Percentiles rank a stretch among this genome's conserved stretches.
Evolutionary conservation across 78 protist genomes (phyloP).

Genomic region (Emiliania huxleyi): DNA sequence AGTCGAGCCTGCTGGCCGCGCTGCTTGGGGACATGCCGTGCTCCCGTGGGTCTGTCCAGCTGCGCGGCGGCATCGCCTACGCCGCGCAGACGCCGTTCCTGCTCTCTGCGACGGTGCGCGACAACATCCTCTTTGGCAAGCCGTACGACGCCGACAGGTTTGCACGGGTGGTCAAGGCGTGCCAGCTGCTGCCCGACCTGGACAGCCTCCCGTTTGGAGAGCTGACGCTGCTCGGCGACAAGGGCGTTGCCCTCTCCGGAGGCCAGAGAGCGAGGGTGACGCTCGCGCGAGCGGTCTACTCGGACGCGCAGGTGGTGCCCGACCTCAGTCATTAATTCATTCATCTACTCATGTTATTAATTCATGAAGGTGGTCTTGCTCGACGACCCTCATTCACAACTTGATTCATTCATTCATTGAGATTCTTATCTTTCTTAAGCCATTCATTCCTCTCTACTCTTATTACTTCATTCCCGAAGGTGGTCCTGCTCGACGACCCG

Average conservation of each 20-base stretch:
- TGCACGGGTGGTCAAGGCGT: slow-evolving; percentile 63
- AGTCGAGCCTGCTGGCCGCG: slow-evolving; percentile 43
- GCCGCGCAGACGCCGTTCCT: background rate
- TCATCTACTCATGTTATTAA: too few relatives aligned
- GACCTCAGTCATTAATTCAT: too few relatives aligned
- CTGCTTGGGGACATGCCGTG: slow-evolving; percentile 51
- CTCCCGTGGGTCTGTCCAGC: background rate
- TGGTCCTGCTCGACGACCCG: slow-evolving; percentile 67
- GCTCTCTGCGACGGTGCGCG: slow-evolving; percentile 47
- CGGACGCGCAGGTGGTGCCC: slow-evolving; percentile 58
- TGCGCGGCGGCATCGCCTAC: background rate
- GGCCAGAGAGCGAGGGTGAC: slow-evolving; percentile 60
- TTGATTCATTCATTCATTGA: too few relatives aligned
- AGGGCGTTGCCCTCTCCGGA: slow-evolving; percentile 69
- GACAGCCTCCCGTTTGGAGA: slow-evolving; percentile 46
- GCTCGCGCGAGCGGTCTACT: slow-evolving; percentile 74
- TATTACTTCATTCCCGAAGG: too few relatives aligned
- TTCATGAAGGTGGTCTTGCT: too few relatives aligned
- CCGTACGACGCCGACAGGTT: slow-evolving; percentile 66
- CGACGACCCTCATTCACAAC: too few relatives aligned
- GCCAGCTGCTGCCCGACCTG: slow-evolving; percentile 77
- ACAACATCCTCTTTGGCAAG: slow-evolving; percentile 81
- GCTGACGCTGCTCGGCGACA: slow-evolving; percentile 67
- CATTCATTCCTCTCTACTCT: too few relatives aligned
- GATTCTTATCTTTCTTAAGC: too few relatives aligned